phyloP scores from a whole-genome alignment of 352 stramenopile genomes.

The Phytopythium helicoides region DNA sequence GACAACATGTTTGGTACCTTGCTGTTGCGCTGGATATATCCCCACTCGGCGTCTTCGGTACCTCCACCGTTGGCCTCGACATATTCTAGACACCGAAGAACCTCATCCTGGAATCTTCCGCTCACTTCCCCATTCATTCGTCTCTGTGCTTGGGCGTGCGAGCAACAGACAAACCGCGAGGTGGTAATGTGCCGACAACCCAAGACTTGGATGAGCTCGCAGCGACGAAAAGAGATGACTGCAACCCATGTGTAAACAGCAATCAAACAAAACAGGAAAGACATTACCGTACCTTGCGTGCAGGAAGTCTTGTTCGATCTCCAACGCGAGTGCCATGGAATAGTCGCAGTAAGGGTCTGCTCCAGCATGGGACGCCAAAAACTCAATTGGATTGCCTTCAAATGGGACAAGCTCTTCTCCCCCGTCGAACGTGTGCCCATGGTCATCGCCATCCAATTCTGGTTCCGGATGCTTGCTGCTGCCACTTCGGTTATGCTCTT shows the following conservation, averaged over 20 bases:
- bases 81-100: conserved; percentile 26
- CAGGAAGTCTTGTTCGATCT: conserved; percentile 29
- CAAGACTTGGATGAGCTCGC: conserved; percentile 14
- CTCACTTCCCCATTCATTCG: no score
- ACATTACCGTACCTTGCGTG: conserved; percentile 26
- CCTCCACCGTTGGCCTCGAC: conserved; percentile 11
- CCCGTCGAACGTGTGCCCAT: no score
- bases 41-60: conserved; percentile 12
- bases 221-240: conserved; percentile 27
- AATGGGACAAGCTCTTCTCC: no score
- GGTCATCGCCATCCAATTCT: no score
- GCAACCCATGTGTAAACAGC: not conserved
- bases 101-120: conserved; percentile 24
- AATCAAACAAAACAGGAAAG: no score
- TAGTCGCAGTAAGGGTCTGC: conserved; percentile 32
- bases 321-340: conserved; percentile 42
- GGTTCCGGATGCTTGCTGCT: no score
- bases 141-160: no score
- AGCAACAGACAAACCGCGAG: conserved; percentile 48
- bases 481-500: no score
- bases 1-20: no score
- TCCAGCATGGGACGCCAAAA: conserved; percentile 20
- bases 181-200: conserved; percentile 33
- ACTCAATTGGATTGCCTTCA: conserved; percentile 21
- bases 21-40: conserved; percentile 21